These are phyloP conservation scores for Monoraphidium neglectum DNA, from an alignment of 139 green algal species.

Conservation along the genomic window DNA sequence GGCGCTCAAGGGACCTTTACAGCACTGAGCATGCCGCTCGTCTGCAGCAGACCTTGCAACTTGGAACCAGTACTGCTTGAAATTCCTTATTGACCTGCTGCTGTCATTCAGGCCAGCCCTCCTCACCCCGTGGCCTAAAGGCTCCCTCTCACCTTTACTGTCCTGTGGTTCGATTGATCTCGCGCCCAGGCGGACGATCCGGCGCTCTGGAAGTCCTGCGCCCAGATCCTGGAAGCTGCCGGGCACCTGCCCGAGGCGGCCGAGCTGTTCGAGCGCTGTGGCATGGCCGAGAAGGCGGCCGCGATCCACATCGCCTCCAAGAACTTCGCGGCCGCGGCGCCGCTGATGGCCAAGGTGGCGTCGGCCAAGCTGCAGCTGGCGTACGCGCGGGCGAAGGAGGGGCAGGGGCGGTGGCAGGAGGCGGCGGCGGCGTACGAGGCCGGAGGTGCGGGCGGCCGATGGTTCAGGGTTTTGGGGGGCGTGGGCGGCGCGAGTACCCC, in stretches of 20 bases:
- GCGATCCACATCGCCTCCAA: conserved; percentile 79
- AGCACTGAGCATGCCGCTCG: no score
- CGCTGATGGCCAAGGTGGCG: conserved; percentile 69
- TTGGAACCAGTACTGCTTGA: no score
- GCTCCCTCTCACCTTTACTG: no score
- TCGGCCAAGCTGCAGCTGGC: conserved; percentile 72
- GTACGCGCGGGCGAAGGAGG: conserved; percentile 81
- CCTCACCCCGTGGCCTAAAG: no score
- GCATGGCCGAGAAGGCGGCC: conserved; percentile 72
- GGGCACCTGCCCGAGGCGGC: conserved; percentile 69
- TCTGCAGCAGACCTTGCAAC: no score
- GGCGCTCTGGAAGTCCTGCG: conserved; percentile 75
- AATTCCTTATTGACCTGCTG: no score
- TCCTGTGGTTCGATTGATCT: no score
- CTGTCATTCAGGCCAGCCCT: no score
- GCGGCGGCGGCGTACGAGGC: conserved; percentile 37
- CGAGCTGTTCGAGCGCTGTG: conserved; percentile 78
- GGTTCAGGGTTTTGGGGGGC: no score
- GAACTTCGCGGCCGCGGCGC: conserved; percentile 64
- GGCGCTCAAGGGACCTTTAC: no score
- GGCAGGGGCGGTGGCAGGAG: conserved; percentile 54
- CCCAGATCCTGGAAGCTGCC: conserved; percentile 67
- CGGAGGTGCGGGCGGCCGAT: conserved; percentile 24
- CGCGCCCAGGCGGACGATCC: no score
- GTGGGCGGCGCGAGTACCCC: no score